Conservation (phyloP, 176 grass and related monocot genomes). For the Metroxylon sagu region DNA sequence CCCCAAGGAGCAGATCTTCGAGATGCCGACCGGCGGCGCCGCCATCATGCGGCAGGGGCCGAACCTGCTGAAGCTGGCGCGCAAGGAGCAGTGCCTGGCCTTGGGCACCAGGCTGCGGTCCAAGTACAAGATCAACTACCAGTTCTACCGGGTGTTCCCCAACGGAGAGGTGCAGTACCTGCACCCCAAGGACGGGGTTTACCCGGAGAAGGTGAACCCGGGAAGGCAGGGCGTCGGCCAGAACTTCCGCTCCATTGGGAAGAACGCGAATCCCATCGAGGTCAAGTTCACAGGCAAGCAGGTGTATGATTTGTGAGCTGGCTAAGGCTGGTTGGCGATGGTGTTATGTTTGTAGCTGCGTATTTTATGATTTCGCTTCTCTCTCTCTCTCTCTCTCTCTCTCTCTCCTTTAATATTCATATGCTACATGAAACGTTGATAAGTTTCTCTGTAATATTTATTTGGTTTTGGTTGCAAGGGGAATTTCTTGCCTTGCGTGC, state of each 20-base stretch:
- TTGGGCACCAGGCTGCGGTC: slow-evolving; percentile 64
- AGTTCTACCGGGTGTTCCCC: slow-evolving; percentile 99
- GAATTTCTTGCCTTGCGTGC: no score
- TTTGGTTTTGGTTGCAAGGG: no score
- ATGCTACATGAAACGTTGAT: no score
- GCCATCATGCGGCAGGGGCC: slow-evolving; percentile 95
- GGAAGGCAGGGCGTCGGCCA: slow-evolving; percentile 64
- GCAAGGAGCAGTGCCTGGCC: slow-evolving; percentile 97
- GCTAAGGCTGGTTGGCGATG: slow-evolving; percentile 3
- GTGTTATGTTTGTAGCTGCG: no score
- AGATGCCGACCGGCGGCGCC: slow-evolving; percentile 88
- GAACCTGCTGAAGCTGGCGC: slow-evolving; percentile 87
- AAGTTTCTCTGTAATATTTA: no score
- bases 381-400: no score
- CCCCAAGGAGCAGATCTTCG: slow-evolving; percentile 96
- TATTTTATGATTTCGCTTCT: no score
- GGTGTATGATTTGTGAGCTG: slow-evolving; percentile 55
- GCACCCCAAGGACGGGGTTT: slow-evolving; percentile 98
- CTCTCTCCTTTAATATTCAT: no score
- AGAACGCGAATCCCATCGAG: slow-evolving; percentile 91
- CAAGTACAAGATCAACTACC: slow-evolving; percentile 99
- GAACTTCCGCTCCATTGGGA: slow-evolving; percentile 86
- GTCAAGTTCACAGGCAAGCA: slow-evolving; percentile 99
- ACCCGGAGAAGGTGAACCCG: slow-evolving; percentile 95
- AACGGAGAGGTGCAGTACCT: slow-evolving; percentile 99